phyloP scores from a whole-genome alignment of 768 basidiomycete genomes.

The Hygrocybe coccinea region DNA sequence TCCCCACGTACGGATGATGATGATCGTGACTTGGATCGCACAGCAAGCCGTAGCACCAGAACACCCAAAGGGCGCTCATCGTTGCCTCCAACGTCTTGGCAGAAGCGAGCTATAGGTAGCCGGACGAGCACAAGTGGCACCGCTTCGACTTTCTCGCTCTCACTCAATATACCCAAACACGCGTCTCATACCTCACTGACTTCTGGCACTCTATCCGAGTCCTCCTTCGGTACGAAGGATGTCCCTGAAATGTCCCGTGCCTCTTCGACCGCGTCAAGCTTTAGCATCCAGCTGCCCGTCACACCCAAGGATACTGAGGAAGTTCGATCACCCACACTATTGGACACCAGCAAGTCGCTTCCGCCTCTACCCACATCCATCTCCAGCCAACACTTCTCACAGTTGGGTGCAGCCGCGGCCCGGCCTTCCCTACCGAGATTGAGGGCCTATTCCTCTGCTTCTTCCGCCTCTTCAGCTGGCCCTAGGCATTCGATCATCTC shows the following conservation, averaged over 20 bases:
- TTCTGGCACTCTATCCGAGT: not conserved
- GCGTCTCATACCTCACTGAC: not conserved
- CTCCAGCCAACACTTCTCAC: not conserved
- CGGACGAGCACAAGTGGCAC: slow-evolving; percentile 30
- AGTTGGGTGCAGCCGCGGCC: not conserved
- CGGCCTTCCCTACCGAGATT: slow-evolving; percentile 11
- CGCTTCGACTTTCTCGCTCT: slow-evolving; percentile 18
- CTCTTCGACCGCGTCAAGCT: not conserved
- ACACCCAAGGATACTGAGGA: slow-evolving; percentile 27
- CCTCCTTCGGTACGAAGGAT: not conserved
- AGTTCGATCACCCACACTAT: not conserved
- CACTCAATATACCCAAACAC: slow-evolving; percentile 4
- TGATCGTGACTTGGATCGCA: not conserved
- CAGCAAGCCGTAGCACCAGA: slow-evolving; percentile 5
- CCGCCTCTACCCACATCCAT: slow-evolving; percentile 29
- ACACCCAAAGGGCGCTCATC: not conserved
- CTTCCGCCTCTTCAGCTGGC: not conserved
- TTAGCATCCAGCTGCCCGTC: slow-evolving; percentile 5
- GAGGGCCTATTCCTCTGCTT: slow-evolving; percentile 4
- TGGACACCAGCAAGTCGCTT: slow-evolving; percentile 25
- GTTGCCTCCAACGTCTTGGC: slow-evolving; percentile 25
- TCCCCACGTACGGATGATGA: not conserved
- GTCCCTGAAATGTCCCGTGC: not conserved
- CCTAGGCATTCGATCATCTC: no score
- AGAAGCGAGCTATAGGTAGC: slow-evolving; percentile 9